Evolutionary conservation across 2,329 filamentous ascomycete species (phyloP).

Genomic region (Talaromyces sp.): DNA sequence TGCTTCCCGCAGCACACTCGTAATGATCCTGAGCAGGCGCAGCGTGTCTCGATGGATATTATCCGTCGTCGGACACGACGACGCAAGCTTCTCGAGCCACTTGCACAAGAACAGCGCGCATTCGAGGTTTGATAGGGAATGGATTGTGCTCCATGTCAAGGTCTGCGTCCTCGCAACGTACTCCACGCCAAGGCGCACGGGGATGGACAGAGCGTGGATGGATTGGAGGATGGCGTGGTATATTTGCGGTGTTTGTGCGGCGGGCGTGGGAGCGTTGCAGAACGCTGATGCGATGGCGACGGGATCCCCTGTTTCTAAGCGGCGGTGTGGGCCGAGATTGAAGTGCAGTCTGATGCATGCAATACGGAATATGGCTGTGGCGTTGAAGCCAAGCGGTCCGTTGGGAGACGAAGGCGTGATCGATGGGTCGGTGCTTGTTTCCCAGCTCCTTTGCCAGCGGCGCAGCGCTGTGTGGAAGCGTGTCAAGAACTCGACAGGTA

Average conservation of each 20-base stretch:
- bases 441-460: slow-evolving; percentile 17
- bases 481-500: slow-evolving; percentile 5
- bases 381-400: slow-evolving; percentile 17
- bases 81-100: slow-evolving; percentile 27
- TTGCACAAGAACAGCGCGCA: slow-evolving; percentile 38
- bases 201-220: slow-evolving; percentile 19
- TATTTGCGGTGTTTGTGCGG: slow-evolving; percentile 9
- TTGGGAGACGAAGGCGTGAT: slow-evolving; percentile 16
- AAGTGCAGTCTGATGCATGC: slow-evolving; percentile 17
- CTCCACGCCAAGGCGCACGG: slow-evolving; percentile 27
- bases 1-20: slow-evolving; percentile 6
- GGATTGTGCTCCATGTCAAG: slow-evolving; percentile 33
- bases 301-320: slow-evolving; percentile 10
- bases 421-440: slow-evolving; percentile 15
- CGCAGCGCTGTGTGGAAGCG: slow-evolving; percentile 11
- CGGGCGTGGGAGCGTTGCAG: slow-evolving; percentile 3
- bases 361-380: slow-evolving; percentile 16
- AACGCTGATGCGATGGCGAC: slow-evolving; percentile 6
- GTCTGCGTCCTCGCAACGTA: slow-evolving; percentile 31
- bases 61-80: not conserved
- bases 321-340: slow-evolving; percentile 11
- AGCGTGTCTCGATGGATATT: slow-evolving; percentile 4
- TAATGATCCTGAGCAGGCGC: slow-evolving; percentile 6
- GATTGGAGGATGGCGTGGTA: slow-evolving; percentile 17
- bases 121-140: slow-evolving; percentile 30